phyloP scores from a whole-genome alignment of 495 filamentous ascomycete genomes.

The Trypethelium eluteriae region DNA sequence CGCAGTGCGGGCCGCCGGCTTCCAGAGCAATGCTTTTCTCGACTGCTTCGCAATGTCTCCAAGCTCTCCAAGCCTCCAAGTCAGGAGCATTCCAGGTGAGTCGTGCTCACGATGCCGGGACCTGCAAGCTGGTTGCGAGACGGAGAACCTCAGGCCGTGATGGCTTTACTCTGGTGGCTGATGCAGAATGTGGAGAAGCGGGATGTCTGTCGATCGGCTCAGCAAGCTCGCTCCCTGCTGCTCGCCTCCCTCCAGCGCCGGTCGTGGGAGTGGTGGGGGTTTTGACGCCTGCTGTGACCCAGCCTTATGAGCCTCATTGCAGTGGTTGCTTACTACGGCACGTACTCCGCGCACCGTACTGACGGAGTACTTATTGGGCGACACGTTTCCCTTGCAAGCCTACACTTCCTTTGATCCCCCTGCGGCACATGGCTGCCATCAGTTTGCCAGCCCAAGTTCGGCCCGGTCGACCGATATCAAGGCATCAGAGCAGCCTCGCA shows the following conservation, averaged over 20 bases:
- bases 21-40: neutral
- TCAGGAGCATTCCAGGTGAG: too few species aligned
- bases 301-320: constrained; percentile 6
- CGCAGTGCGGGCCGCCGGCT: neutral
- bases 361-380: too few species aligned
- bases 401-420: too few species aligned
- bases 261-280: neutral
- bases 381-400: neutral
- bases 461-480: too few species aligned
- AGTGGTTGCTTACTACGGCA: neutral
- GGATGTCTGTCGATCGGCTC: constrained; percentile 1
- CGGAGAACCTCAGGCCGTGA: neutral
- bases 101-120: too few species aligned
- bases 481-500: too few species aligned
- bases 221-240: neutral
- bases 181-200: constrained; percentile 5
- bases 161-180: neutral
- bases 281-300: neutral
- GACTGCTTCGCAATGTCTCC: too few species aligned
- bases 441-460: too few species aligned
- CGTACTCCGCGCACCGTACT: too few species aligned
- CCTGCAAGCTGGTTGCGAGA: neutral
- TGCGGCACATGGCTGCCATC: too few species aligned
- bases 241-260: neutral
- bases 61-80: too few species aligned